phyloP scores from a whole-genome alignment of 2,329 filamentous ascomycete genomes.

The Epichloe brachyelytri region DNA sequence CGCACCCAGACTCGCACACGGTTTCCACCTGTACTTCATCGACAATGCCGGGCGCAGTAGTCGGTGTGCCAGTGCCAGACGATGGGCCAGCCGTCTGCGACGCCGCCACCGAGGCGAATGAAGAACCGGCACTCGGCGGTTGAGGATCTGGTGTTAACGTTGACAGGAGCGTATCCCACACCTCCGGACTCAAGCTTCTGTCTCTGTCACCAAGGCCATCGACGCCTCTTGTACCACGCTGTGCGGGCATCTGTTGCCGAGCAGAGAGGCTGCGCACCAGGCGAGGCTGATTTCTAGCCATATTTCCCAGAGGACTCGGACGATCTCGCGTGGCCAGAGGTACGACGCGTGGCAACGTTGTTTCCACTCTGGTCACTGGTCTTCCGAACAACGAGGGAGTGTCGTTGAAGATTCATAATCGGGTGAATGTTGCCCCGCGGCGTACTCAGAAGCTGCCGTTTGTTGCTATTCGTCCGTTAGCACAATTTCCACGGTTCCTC shows the following conservation, averaged over 20 bases:
- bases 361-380: not conserved
- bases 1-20: constrained; percentile 38
- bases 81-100: constrained; percentile 32
- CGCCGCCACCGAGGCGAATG: constrained; percentile 53
- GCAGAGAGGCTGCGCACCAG: not conserved
- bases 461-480: not conserved
- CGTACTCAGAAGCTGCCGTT: not conserved
- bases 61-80: constrained; percentile 30
- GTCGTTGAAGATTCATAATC: not conserved
- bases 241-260: constrained; percentile 1
- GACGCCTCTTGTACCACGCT: constrained; percentile 17
- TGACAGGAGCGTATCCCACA: constrained; percentile 70
- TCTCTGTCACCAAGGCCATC: constrained; percentile 78
- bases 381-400: not conserved
- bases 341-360: not conserved
- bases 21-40: constrained; percentile 25
- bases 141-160: constrained; percentile 74
- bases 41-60: constrained; percentile 20
- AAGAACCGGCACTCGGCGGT: constrained; percentile 67
- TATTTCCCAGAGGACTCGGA: not conserved
- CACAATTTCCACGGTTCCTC: not conserved
- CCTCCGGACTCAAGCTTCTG: constrained; percentile 65
- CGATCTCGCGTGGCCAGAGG: not conserved
- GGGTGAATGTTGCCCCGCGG: not conserved
- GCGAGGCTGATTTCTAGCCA: not conserved